Evolutionary conservation across 1,284 basidiomycete genomes (phyloP).

Genomic region (Trichosporon sp.): DNA sequence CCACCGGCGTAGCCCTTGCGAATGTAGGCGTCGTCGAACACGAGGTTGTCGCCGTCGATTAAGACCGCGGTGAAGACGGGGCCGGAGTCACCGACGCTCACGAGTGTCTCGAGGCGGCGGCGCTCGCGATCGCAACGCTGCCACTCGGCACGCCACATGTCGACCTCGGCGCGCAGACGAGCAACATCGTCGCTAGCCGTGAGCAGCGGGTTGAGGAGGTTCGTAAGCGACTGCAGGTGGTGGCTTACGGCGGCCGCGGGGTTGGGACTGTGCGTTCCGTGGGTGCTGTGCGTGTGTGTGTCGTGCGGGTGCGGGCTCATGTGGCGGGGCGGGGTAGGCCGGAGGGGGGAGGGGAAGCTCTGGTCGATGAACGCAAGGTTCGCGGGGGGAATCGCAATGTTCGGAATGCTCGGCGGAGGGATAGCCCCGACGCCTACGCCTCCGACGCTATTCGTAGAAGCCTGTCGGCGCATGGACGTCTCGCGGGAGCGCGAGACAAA

Average conservation of each 20-base stretch:
- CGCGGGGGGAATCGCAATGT: neutral
- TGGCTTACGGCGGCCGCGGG: constrained; percentile 16
- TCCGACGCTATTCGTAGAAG: constrained; percentile 9
- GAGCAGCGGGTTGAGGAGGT: constrained; percentile 24
- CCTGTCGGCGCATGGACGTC: constrained; percentile 17
- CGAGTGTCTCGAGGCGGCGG: constrained; percentile 24
- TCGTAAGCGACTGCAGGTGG: constrained; percentile 27
- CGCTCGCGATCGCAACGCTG: constrained; percentile 30
- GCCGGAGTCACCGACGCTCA: constrained; percentile 23
- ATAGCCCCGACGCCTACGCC: neutral
- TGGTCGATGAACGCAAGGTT: constrained; percentile 12
- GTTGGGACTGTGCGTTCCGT: constrained; percentile 6
- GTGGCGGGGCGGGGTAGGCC: constrained; percentile 1
- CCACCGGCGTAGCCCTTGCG: constrained; percentile 37
- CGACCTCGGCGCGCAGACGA: constrained; percentile 39
- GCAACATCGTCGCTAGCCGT: constrained; percentile 31
- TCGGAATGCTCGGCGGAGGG: neutral
- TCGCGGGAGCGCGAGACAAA: constrained; percentile 9
- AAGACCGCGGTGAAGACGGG: constrained; percentile 34
- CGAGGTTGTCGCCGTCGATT: constrained; percentile 40
- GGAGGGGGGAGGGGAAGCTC: constrained; percentile 16
- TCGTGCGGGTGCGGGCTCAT: neutral
- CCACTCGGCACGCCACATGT: constrained; percentile 37
- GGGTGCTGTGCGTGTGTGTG: neutral
- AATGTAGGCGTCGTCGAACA: constrained; percentile 33